Percentiles rank a stretch among this genome's conserved stretches.
Evolutionary conservation across 495 filamentous ascomycete species (phyloP).

Genomic region (Xylaria intraflava): DNA sequence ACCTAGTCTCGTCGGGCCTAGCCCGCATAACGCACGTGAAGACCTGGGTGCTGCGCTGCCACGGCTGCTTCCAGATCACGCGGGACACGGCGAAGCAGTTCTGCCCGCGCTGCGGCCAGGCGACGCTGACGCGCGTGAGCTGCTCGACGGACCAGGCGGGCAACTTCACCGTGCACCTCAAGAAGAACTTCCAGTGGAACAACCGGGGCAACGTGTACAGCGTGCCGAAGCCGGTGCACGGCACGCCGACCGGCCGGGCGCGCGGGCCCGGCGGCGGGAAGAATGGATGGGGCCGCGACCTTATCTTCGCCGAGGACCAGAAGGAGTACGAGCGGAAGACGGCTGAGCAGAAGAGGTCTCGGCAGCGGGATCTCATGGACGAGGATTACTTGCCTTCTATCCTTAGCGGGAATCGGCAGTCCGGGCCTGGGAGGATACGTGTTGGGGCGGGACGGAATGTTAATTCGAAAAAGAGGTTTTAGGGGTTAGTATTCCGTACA

Average conservation of each 20-base stretch:
- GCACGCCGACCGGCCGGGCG: conserved; percentile 68
- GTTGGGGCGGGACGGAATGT: conserved; percentile 83
- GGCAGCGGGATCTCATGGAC: conserved; percentile 85
- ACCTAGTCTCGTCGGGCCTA: conserved; percentile 72
- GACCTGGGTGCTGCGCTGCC: conserved; percentile 85
- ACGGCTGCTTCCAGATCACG: conserved; percentile 83
- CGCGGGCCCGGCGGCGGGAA: conserved; percentile 67
- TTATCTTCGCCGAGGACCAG: conserved; percentile 91
- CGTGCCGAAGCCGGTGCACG: conserved; percentile 84
- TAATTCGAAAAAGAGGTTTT: conserved; percentile 64
- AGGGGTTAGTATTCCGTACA: conserved; percentile 6
- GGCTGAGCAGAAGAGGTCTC: conserved; percentile 54
- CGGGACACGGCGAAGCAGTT: conserved; percentile 88
- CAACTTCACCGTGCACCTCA: conserved; percentile 79
- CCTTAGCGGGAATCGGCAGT: conserved; percentile 65
- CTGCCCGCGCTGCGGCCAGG: conserved; percentile 83
- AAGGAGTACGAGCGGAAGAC: conserved; percentile 75
- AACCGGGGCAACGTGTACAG: conserved; percentile 82
- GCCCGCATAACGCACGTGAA: conserved; percentile 72
- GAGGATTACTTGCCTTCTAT: conserved; percentile 87
- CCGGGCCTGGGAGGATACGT: conserved; percentile 57
- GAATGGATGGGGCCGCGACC: conserved; percentile 68
- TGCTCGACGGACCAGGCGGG: conserved; percentile 77
- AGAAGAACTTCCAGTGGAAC: conserved; percentile 96
- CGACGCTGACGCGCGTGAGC: conserved; percentile 76